Percentiles rank a stretch among this genome's conserved stretches.
Conservation (phyloP, 805 yeast genomes). For the Starmerella khaoyaiensis region DNA sequence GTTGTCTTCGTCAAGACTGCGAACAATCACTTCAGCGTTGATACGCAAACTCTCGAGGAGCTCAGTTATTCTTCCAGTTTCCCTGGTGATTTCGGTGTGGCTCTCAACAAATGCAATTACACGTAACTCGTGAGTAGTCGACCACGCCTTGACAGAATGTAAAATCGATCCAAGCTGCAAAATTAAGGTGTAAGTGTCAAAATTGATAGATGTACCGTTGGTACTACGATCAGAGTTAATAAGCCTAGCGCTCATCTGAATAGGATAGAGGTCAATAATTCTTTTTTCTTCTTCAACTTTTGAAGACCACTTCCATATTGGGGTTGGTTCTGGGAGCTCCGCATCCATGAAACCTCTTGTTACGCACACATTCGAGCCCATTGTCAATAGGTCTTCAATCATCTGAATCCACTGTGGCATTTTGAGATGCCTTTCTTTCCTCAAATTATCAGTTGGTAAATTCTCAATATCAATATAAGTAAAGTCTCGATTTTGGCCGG, state of each 20-base stretch:
- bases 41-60: conserved; percentile 69
- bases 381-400: conserved; percentile 73
- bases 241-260: conserved; percentile 85
- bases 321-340: conserved; percentile 40
- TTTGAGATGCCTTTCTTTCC: conserved; percentile 54
- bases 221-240: conserved; percentile 47
- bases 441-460: conserved; percentile 69
- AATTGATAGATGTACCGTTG: conserved; percentile 69
- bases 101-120: conserved; percentile 85
- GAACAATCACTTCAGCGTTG: conserved; percentile 64
- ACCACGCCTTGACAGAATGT: conserved; percentile 90
- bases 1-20: conserved; percentile 50
- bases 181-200: conserved; percentile 90
- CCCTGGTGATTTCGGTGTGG: conserved; percentile 56
- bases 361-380: conserved; percentile 86
- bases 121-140: conserved; percentile 55
- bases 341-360: conserved; percentile 73
- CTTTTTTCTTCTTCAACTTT: conserved; percentile 18
- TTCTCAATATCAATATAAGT: conserved; percentile 29
- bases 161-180: conserved; percentile 87
- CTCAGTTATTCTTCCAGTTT: conserved; percentile 44
- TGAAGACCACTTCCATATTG: conserved; percentile 21
- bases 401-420: conserved; percentile 83
- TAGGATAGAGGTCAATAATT: conserved; percentile 84
- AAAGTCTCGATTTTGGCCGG: conserved; percentile 19